A percentile compares a stretch with the other conserved stretches of the same genome.
Evolutionary conservation across 257 asterid genomes (phyloP).

Genomic region (Ocimum tenuiflorum): DNA sequence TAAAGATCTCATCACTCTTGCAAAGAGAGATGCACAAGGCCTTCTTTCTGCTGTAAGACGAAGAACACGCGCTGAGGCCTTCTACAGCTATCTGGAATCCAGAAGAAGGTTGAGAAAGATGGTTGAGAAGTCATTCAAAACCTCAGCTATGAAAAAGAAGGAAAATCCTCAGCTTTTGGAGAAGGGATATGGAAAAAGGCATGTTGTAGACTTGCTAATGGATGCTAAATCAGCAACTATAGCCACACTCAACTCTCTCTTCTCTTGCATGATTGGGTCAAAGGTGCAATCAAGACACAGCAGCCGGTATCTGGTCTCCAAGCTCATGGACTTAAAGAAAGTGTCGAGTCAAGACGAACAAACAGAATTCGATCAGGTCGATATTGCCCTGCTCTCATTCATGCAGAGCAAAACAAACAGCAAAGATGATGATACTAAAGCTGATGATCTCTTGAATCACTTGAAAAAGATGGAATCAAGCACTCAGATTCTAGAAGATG

Average conservation of each 20-base stretch:
- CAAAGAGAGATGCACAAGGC: constrained; percentile 17
- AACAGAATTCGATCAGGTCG: constrained; percentile 25
- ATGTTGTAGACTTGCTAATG: constrained; percentile 22
- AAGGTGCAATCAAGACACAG: constrained; percentile 13
- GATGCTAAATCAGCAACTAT: constrained; percentile 27
- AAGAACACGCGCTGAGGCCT: constrained; percentile 13
- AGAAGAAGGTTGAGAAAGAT: constrained; percentile 25
- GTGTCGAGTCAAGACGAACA: neutral
- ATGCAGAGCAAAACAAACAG: constrained; percentile 1
- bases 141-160: constrained; percentile 13
- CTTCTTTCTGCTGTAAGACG: constrained; percentile 26
- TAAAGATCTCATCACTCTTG: constrained; percentile 19
- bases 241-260: constrained; percentile 21
- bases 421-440: neutral
- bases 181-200: constrained; percentile 20
- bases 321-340: constrained; percentile 16
- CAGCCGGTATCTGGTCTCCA: constrained; percentile 25
- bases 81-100: constrained; percentile 9
- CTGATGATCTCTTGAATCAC: constrained; percentile 11
- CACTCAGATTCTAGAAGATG: constrained; percentile 25
- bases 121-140: constrained; percentile 14
- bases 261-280: constrained; percentile 17
- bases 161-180: neutral
- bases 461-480: constrained; percentile 22
- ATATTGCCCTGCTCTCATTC: too few relatives aligned